phyloP scores from a whole-genome alignment of 2,329 filamentous ascomycete genomes.

The Xylariales sp. region DNA sequence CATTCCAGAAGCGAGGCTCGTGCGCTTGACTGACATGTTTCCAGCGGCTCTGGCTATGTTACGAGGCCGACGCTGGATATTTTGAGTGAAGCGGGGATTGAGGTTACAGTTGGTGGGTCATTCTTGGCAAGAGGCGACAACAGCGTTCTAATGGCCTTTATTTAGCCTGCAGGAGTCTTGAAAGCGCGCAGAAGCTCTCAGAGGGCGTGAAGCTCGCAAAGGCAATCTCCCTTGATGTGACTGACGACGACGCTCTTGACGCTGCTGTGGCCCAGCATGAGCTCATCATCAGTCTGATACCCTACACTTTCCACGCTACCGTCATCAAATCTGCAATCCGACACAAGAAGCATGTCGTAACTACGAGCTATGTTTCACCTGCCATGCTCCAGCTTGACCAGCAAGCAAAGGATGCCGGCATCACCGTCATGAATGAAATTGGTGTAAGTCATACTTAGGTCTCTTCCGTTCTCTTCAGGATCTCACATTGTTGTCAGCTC shows the following conservation, averaged over 20 bases:
- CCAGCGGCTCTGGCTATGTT: too few relatives aligned
- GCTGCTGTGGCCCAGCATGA: slow-evolving; percentile 74
- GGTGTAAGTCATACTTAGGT: slow-evolving; percentile 34
- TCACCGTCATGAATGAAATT: slow-evolving; percentile 99
- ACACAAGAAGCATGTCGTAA: slow-evolving; percentile 92
- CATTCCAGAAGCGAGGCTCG: too few relatives aligned
- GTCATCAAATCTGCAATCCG: slow-evolving; percentile 93
- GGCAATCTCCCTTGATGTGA: slow-evolving; percentile 55
- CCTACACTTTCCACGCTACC: slow-evolving; percentile 80
- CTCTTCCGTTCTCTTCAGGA: too few relatives aligned
- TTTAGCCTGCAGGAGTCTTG: slow-evolving; percentile 13
- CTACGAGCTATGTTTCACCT: slow-evolving; percentile 86
- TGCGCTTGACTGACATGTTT: too few relatives aligned
- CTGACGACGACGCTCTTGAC: slow-evolving; percentile 70
- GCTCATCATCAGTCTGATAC: slow-evolving; percentile 77
- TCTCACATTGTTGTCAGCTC: too few relatives aligned
- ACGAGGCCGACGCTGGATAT: too few relatives aligned
- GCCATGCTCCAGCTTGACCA: slow-evolving; percentile 86
- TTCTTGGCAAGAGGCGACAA: too few relatives aligned
- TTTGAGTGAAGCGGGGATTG: too few relatives aligned
- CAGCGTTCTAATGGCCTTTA: too few relatives aligned
- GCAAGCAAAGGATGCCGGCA: slow-evolving; percentile 80
- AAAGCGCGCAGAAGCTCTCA: slow-evolving; percentile 9
- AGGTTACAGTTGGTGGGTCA: too few relatives aligned
- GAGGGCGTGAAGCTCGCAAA: slow-evolving; percentile 8